Percentiles rank a stretch among this genome's conserved stretches.
Conservation (phyloP, 2,329 filamentous ascomycete genomes). For the Neonectria ditissima region DNA sequence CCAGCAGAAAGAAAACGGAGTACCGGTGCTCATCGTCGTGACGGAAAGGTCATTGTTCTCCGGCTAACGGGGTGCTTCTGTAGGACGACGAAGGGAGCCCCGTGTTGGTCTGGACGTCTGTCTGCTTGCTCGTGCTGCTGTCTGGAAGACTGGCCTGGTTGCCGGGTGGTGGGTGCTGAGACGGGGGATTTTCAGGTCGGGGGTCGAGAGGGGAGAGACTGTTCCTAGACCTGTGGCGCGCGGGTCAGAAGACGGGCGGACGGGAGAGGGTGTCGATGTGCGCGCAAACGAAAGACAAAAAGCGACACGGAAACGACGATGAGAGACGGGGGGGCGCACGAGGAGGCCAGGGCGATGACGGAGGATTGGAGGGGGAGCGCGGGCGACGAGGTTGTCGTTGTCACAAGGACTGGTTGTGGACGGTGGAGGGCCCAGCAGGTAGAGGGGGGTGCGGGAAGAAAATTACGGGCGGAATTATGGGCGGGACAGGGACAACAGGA, state of each 20-base stretch:
- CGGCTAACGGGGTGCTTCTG: slow-evolving; percentile 36
- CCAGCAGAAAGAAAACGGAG: slow-evolving; percentile 60
- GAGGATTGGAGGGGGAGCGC: slow-evolving; percentile 40
- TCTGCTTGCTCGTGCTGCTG: slow-evolving; percentile 23
- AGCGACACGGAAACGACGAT: slow-evolving; percentile 18
- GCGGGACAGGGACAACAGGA: slow-evolving; percentile 24
- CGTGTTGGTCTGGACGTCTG: slow-evolving; percentile 34
- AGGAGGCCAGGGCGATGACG: slow-evolving; percentile 35
- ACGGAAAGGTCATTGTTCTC: slow-evolving; percentile 53
- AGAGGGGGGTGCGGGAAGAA: slow-evolving; percentile 32
- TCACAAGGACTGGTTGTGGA: slow-evolving; percentile 40
- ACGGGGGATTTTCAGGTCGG: slow-evolving; percentile 26
- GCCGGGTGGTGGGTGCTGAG: slow-evolving; percentile 12
- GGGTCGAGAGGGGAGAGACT: slow-evolving; percentile 27
- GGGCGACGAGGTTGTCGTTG: slow-evolving; percentile 38
- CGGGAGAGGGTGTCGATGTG: slow-evolving; percentile 16
- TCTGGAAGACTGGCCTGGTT: slow-evolving; percentile 9
- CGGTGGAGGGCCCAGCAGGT: slow-evolving; percentile 35
- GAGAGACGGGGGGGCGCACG: slow-evolving; percentile 35
- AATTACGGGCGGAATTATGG: slow-evolving; percentile 25
- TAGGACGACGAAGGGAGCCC: slow-evolving; percentile 27
- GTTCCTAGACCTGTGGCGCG: slow-evolving; percentile 28
- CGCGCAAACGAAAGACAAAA: slow-evolving; percentile 21
- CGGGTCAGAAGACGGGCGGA: slow-evolving; percentile 28
- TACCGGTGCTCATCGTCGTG: slow-evolving; percentile 68